Evolutionary conservation across 371 early-diverging fungal genomes (phyloP), one percentile per base, ranked within the genome.

Genomic region (Haplosporangium sp.): DNA sequence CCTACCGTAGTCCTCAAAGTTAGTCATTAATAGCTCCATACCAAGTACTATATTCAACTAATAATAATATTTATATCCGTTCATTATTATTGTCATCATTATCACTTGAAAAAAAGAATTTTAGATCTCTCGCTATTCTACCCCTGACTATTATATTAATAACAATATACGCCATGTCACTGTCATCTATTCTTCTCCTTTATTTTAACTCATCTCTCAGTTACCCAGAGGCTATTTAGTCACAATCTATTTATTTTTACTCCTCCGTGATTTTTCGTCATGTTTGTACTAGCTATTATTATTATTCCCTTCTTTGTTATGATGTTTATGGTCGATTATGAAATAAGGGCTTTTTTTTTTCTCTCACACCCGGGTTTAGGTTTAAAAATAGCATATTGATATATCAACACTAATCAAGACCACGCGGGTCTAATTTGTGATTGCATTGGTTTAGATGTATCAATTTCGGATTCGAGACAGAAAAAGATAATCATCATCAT

Each of bases 1-100:
- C 27, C 8, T 11, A 15, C 34, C 34, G 27, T 27, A 27, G 27
- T 34, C 34, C 9, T 34, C 11, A 5, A 10, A 53, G n/a, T 55
- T 10, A 11, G 20, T 39, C 40, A 59, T 59, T 59, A 59, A 39
- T 59, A 17, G 37, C 59, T 38, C 45, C 42, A 64, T 55, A 65
- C 65, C 42, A 55, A 27, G 65, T 65, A 55, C 65, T 55, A 44
- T 55, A 55, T 42, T 40, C 55, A 44, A 53, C 19, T 45, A 65
- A 40, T 57, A 67, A 62, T 61, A 62, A 61, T 50, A 40, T 53
- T 27, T 27, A 27, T 27, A 27, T 27, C 27, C 27, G 27, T 27
- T 27, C 1, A 27, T 27, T 27, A 27, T 27, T 27, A 27, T 27
- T 27, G 27, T 27, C 27, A 27, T 27, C 27, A 27, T 27, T 27